Percentiles rank a stretch among this genome's conserved stretches.
Evolutionary conservation across 306 rosid genomes (phyloP).

Genomic region (Corylus avellana): DNA sequence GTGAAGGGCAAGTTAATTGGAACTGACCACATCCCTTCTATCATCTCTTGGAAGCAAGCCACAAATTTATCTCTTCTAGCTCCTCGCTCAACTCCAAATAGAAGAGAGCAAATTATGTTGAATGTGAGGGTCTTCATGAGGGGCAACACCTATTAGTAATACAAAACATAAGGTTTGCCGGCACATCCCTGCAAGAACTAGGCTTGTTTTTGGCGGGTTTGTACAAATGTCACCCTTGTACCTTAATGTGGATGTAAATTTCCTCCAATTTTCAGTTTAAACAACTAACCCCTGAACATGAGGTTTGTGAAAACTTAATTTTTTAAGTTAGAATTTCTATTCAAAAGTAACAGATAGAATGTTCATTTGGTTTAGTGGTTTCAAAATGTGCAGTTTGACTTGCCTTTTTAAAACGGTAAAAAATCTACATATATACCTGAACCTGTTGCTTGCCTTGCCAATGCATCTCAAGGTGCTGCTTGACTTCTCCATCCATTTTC

Average conservation of each 20-base stretch:
- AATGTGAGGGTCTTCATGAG: conserved; percentile 48
- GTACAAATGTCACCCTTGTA: too few relatives aligned
- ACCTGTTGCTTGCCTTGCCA: conserved; percentile 67
- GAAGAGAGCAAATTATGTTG: conserved; percentile 47
- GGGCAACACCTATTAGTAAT: conserved; percentile 36
- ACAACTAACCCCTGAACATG: too few relatives aligned
- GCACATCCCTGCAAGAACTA: too few relatives aligned
- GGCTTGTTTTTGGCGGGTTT: too few relatives aligned
- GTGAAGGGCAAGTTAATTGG: conserved; percentile 51
- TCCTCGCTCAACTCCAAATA: conserved; percentile 43
- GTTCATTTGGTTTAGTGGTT: too few relatives aligned
- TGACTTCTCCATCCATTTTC: conserved; percentile 63
- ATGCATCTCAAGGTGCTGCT: conserved; percentile 56
- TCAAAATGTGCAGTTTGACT: too few relatives aligned
- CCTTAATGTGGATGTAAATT: too few relatives aligned
- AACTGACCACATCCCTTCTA: conserved; percentile 44
- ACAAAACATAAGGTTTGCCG: background rate
- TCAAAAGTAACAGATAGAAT: too few relatives aligned
- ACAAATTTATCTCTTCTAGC: conserved; percentile 27
- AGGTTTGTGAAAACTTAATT: too few relatives aligned
- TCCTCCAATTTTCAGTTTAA: too few relatives aligned
- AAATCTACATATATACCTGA: conserved; percentile 23
- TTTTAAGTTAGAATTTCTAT: too few relatives aligned
- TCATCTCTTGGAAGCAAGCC: conserved; percentile 33
- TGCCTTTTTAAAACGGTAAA: too few relatives aligned